Percentiles rank a stretch among this genome's conserved stretches.
Evolutionary conservation across 805 yeast species (phyloP).

Genomic region (Danielia reshetovae): DNA sequence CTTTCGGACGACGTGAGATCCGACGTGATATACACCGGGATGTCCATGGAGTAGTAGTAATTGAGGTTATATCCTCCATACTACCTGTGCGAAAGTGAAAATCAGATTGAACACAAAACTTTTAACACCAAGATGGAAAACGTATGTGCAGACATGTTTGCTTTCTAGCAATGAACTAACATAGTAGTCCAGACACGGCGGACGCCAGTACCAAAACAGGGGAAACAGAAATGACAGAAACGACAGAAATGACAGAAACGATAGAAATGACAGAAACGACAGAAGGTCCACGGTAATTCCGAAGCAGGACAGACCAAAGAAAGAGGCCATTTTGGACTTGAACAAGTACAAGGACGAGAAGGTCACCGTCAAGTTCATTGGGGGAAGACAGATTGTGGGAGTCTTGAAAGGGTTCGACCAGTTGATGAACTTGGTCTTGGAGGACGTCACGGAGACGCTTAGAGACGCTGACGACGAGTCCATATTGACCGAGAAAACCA

Average conservation of each 20-base stretch:
- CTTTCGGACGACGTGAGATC: conserved; percentile 67
- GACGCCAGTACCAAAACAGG: conserved; percentile 7
- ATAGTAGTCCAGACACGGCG: conserved; percentile 11
- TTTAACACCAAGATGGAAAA: conserved; percentile 15
- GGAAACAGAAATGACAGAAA: conserved; percentile 9
- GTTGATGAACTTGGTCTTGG: conserved; percentile 73
- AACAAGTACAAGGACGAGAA: conserved; percentile 68
- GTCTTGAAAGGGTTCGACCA: conserved; percentile 79
- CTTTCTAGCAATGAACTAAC: conserved; percentile 8
- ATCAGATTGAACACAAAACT: too few relatives aligned
- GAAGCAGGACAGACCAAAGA: conserved; percentile 67
- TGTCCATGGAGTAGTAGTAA: conserved; percentile 25
- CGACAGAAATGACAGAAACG: conserved; percentile 9
- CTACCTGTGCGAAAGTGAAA: too few relatives aligned
- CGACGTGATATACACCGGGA: conserved; percentile 59
- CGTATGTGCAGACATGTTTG: conserved; percentile 9
- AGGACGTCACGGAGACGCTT: conserved; percentile 62
- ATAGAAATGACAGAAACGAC: conserved; percentile 6
- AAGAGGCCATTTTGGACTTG: conserved; percentile 84
- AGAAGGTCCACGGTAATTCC: conserved; percentile 1
- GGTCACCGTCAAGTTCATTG: conserved; percentile 75
- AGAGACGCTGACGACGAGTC: conserved; percentile 66
- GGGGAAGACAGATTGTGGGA: conserved; percentile 85
- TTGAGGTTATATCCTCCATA: too few relatives aligned
- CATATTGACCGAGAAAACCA: conserved; percentile 50